A percentile compares a stretch with the other conserved stretches of the same genome.
Conservation (phyloP, 371 early-diverging fungal species). For the Globomyces sp. region DNA sequence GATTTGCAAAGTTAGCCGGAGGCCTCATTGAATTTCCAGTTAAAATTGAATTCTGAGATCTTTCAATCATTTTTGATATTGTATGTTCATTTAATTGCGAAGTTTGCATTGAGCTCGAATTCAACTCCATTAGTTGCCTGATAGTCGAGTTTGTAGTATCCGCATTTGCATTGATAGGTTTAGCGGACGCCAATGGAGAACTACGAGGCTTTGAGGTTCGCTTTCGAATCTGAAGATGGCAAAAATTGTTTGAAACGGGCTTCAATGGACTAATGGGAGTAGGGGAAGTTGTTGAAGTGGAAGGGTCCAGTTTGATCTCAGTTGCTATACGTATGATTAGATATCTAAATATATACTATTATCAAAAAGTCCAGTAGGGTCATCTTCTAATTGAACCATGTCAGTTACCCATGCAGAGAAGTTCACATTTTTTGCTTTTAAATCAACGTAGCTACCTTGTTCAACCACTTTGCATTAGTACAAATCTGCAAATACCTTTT, state of each 20-base stretch:
- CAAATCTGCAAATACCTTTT: constrained; percentile 1
- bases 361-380: constrained; percentile 41
- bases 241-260: background rate
- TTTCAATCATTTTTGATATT: constrained; percentile 66
- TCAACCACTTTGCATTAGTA: constrained; percentile 42
- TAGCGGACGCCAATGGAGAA: constrained; percentile 6
- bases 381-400: constrained; percentile 42
- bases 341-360: constrained; percentile 20
- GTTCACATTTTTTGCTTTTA: constrained; percentile 52
- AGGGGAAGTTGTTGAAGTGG: background rate
- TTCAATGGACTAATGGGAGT: background rate
- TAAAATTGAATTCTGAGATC: constrained; percentile 57
- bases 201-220: background rate
- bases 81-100: constrained; percentile 60
- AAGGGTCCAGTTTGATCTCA: constrained; percentile 36
- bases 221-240: constrained; percentile 2
- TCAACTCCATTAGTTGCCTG: constrained; percentile 30
- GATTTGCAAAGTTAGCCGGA: constrained; percentile 38
- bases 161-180: background rate
- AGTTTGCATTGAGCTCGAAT: constrained; percentile 33
- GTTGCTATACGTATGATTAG: constrained; percentile 20
- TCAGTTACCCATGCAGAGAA: constrained; percentile 49
- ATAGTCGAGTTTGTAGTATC: constrained; percentile 37
- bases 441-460: constrained; percentile 65
- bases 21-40: constrained; percentile 36